Evolutionary conservation across 768 basidiomycete species (phyloP).

Genomic region (Agaricus sinodeliciosus): DNA sequence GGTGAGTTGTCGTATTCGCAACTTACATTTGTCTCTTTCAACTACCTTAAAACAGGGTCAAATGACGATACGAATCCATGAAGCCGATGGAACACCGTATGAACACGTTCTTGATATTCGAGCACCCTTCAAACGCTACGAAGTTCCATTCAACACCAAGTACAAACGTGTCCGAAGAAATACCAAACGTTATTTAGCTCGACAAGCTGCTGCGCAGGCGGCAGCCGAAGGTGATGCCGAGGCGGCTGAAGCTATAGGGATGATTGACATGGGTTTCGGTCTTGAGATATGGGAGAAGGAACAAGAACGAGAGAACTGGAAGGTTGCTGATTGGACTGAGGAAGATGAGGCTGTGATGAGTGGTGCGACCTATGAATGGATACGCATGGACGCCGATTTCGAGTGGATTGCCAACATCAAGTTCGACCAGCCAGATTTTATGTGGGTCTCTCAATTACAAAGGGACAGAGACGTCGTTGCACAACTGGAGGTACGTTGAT

Average conservation of each 20-base stretch:
- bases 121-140: slow-evolving; percentile 84
- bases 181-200: slow-evolving; percentile 91
- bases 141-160: slow-evolving; percentile 97
- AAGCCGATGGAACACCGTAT: slow-evolving; percentile 98
- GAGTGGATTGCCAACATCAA: slow-evolving; percentile 95
- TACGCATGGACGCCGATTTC: slow-evolving; percentile 96
- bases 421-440: slow-evolving; percentile 95
- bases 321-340: slow-evolving; percentile 96
- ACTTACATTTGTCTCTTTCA: neutral
- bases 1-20: slow-evolving; percentile 30
- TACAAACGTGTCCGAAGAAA: slow-evolving; percentile 95
- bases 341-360: slow-evolving; percentile 93
- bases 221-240: slow-evolving; percentile 90
- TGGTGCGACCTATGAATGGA: slow-evolving; percentile 98
- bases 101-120: slow-evolving; percentile 96
- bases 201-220: slow-evolving; percentile 88
- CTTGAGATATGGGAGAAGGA: slow-evolving; percentile 96
- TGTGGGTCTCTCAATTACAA: slow-evolving; percentile 97
- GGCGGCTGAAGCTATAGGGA: slow-evolving; percentile 88
- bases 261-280: slow-evolving; percentile 92
- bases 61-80: slow-evolving; percentile 98
- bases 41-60: slow-evolving; percentile 55
- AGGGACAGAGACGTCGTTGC: slow-evolving; percentile 95
- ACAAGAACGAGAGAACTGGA: slow-evolving; percentile 88
- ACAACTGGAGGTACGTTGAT: slow-evolving; percentile 77